Conservation (phyloP, 2,329 filamentous ascomycete species). For the Beauveria sp. region DNA sequence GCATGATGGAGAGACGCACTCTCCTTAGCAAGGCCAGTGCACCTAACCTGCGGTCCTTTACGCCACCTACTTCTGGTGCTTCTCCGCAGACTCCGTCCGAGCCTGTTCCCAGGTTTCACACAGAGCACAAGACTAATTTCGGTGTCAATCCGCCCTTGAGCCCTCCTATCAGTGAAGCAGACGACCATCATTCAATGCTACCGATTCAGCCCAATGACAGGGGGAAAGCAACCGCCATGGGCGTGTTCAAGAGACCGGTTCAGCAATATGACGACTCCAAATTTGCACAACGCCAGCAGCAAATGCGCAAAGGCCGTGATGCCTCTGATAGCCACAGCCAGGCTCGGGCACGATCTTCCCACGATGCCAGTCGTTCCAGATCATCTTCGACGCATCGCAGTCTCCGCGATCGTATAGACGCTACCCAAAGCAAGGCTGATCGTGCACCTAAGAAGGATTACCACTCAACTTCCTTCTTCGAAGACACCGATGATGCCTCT, state of each 20-base stretch:
- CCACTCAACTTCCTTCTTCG: constrained; percentile 32
- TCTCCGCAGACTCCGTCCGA: constrained; percentile 32
- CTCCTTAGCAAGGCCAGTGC: constrained; percentile 54
- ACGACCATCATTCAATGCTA: constrained; percentile 58
- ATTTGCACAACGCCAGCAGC: constrained; percentile 73
- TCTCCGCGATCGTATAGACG: constrained; percentile 25
- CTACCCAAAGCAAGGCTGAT: constrained; percentile 21
- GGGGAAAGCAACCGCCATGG: constrained; percentile 69
- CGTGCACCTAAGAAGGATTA: constrained; percentile 24
- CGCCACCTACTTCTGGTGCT: constrained; percentile 35
- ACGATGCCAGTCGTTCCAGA: constrained; percentile 34
- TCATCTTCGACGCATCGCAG: constrained; percentile 36
- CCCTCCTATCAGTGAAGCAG: constrained; percentile 60
- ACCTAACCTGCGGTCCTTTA: constrained; percentile 57
- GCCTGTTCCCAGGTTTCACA: constrained; percentile 28
- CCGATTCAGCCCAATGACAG: constrained; percentile 66
- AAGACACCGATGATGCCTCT: constrained; percentile 35
- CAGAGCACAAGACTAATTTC: constrained; percentile 23
- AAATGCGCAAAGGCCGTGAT: constrained; percentile 69
- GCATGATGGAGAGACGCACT: constrained; percentile 36
- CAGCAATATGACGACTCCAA: constrained; percentile 77
- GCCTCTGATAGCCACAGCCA: constrained; percentile 36
- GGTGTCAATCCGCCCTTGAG: constrained; percentile 33
- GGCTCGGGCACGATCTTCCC: constrained; percentile 31
- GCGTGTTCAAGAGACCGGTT: constrained; percentile 58